These are phyloP conservation scores for Benincasa hispida DNA, from an alignment of 306 rosid genomes.

Conservation along the genomic window DNA sequence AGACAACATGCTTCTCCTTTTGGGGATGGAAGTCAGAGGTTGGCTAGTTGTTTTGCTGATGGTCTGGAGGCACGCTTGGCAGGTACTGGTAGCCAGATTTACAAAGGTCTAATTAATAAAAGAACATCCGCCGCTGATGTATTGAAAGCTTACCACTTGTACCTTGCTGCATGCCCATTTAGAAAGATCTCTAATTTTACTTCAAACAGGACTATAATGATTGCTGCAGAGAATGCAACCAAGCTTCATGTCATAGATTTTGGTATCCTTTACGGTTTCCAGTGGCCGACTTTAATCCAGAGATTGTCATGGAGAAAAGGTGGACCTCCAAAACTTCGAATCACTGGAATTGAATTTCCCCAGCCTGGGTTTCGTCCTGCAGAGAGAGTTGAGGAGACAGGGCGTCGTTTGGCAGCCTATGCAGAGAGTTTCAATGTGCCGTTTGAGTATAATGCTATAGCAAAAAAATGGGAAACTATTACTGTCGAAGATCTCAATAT, in stretches of 20 bases:
- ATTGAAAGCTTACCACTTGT: constrained; percentile 70
- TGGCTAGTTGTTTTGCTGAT: constrained; percentile 78
- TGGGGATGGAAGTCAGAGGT: constrained; percentile 84
- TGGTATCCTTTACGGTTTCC: constrained; percentile 93
- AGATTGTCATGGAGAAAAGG: constrained; percentile 36
- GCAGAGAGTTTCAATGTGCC: constrained; percentile 63
- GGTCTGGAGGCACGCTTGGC: constrained; percentile 97
- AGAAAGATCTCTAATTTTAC: constrained; percentile 53
- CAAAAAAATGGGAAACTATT: constrained; percentile 80
- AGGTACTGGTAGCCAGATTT: constrained; percentile 93
- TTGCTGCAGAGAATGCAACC: constrained; percentile 20
- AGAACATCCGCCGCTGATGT: constrained; percentile 58
- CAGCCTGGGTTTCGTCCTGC: constrained; percentile 97
- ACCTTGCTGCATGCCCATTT: constrained; percentile 85
- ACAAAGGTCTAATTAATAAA: constrained; percentile 61
- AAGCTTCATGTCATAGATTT: constrained; percentile 75
- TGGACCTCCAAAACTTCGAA: constrained; percentile 77
- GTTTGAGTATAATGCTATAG: constrained; percentile 74
- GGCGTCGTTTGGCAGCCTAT: constrained; percentile 65
- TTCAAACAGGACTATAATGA: constrained; percentile 46
- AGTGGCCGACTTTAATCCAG: constrained; percentile 88
- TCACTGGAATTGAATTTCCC: constrained; percentile 90
- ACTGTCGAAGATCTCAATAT: constrained; percentile 76
- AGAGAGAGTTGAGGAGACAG: constrained; percentile 80
- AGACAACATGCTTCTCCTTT: constrained; percentile 59